These are phyloP conservation scores for Dothideomycetidae sp. DNA, from an alignment of 2,329 filamentous ascomycete species.

Conservation along the genomic window DNA sequence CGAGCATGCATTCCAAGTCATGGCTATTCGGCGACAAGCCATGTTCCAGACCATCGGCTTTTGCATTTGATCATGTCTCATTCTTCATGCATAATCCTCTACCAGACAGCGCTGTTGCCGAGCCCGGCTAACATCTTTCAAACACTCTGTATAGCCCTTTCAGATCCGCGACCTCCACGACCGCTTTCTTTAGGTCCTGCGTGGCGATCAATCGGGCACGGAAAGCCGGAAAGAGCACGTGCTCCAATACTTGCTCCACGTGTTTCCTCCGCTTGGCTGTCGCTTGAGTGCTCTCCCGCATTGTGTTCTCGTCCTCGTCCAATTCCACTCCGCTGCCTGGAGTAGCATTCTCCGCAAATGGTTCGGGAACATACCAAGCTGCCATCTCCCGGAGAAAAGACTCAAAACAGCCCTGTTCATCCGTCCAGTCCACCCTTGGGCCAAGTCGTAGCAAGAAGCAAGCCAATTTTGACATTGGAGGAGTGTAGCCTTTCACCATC, in stretches of 20 bases:
- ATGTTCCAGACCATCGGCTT: too few relatives aligned
- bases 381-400: slow-evolving; percentile 77
- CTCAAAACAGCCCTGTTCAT: slow-evolving; percentile 75
- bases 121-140: slow-evolving; percentile 72
- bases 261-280: slow-evolving; percentile 45
- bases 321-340: slow-evolving; percentile 25
- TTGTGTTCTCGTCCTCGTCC: slow-evolving; percentile 1
- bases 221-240: slow-evolving; percentile 81
- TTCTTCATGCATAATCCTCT: too few relatives aligned
- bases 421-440: slow-evolving; percentile 72
- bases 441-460: slow-evolving; percentile 78
- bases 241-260: slow-evolving; percentile 63
- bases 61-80: too few relatives aligned
- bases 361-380: slow-evolving; percentile 79
- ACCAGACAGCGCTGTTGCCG: too few relatives aligned
- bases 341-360: slow-evolving; percentile 42
- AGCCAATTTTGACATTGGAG: slow-evolving; percentile 72
- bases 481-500: slow-evolving; percentile 76
- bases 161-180: slow-evolving; percentile 78
- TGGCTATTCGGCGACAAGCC: too few relatives aligned
- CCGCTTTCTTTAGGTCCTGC: slow-evolving; percentile 55
- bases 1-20: too few relatives aligned
- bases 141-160: slow-evolving; percentile 92
- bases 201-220: slow-evolving; percentile 73
- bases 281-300: slow-evolving; percentile 12